These are phyloP conservation scores for Lagenaria siceraria DNA, from an alignment of 306 rosid species.

Conservation along the genomic window DNA sequence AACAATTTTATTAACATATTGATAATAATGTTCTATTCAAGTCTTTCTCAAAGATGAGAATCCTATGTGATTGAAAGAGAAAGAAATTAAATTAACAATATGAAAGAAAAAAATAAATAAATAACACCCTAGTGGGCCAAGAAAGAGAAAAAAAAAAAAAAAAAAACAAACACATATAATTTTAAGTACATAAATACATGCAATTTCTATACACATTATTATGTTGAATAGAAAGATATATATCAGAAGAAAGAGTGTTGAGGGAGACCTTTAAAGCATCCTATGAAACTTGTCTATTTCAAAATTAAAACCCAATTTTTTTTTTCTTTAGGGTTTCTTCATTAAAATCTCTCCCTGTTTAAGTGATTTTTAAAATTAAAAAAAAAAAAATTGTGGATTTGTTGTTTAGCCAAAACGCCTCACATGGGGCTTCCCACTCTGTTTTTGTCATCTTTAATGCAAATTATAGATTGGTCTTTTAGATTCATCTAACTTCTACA, in stretches of 20 bases:
- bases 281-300: conserved; percentile 7
- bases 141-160: background rate
- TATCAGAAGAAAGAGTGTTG: background rate
- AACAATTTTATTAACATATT: background rate
- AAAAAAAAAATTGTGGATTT: background rate
- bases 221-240: background rate
- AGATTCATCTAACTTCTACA: background rate
- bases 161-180: background rate
- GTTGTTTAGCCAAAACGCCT: background rate
- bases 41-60: conserved; percentile 5
- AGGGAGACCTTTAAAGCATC: conserved; percentile 8
- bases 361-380: background rate
- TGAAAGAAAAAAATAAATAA: background rate
- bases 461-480: background rate
- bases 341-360: background rate
- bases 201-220: background rate
- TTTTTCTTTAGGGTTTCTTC: background rate
- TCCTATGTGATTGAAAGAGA: background rate
- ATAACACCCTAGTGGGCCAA: background rate
- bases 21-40: background rate
- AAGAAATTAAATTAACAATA: background rate
- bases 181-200: background rate
- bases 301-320: background rate
- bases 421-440: background rate
- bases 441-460: background rate